Evolutionary conservation across 345 rosid species (phyloP).

Genomic region (Lumnitzera racemosa): DNA sequence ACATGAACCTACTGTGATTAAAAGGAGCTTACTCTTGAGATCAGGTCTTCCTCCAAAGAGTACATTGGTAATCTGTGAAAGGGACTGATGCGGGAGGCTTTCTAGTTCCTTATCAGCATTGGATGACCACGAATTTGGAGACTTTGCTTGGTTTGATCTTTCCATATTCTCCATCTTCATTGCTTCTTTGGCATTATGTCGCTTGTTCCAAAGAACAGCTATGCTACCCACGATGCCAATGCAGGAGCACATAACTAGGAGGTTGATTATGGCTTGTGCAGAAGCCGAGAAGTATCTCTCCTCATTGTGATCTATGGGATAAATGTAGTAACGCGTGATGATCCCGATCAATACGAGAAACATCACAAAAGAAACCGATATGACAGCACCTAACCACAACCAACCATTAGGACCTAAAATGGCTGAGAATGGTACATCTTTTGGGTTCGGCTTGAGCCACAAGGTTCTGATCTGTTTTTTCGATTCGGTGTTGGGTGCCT

Average conservation of each 20-base stretch:
- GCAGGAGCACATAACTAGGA: slow-evolving; percentile 34
- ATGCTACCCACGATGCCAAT: slow-evolving; percentile 38
- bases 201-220: slow-evolving; percentile 62
- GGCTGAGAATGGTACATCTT: slow-evolving; percentile 46
- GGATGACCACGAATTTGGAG: slow-evolving; percentile 9
- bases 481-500: slow-evolving; percentile 12
- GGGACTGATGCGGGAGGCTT: slow-evolving; percentile 47
- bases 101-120: slow-evolving; percentile 41
- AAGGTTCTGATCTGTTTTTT: slow-evolving; percentile 23
- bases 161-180: slow-evolving; percentile 29
- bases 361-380: slow-evolving; percentile 52
- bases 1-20: too few species aligned
- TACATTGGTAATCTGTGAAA: slow-evolving; percentile 36
- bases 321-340: slow-evolving; percentile 41
- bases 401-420: slow-evolving; percentile 65
- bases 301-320: slow-evolving; percentile 46
- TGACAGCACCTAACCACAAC: slow-evolving; percentile 64
- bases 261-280: slow-evolving; percentile 21
- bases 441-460: slow-evolving; percentile 50
- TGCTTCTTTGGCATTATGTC: slow-evolving; percentile 19
- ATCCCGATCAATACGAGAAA: slow-evolving; percentile 55
- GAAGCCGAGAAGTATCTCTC: slow-evolving; percentile 18
- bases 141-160: slow-evolving; percentile 10
- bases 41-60: slow-evolving; percentile 62
- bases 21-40: slow-evolving; percentile 43